Base-by-base conservation (phyloP, 371 early-diverging fungal species). In the Globomyces sp. region DNA sequence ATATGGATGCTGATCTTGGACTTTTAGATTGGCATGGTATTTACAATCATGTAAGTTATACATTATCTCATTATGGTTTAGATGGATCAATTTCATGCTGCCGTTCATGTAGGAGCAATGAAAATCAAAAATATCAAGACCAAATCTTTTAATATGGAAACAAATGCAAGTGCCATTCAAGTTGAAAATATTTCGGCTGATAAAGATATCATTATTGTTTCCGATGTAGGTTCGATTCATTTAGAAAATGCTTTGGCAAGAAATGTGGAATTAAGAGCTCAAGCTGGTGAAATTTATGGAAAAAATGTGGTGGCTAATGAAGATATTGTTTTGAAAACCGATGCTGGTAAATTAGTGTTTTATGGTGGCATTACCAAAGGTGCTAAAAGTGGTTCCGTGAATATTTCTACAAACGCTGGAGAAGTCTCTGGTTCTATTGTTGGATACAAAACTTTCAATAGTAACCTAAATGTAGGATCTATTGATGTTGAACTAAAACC, bases 281-380 rank as follows among this genome's bases (percentile, higher is more conserved):
- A 55, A 39, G 55, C 55, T 55, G 55, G 55, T 39, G 55, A 11
- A n/a, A 55, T 55, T 55, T 36, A 39, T 55, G 55, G 55, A 36
- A 55, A 37, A 40, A 39, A 55, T 39, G 55, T 39, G 40, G 40
- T 39, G 40, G 36, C 36, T n/a, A 39, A 24, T 39, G 39, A 55
- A 39, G 55, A 36, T 55, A 40, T 36, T 39, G 55, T 55, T 55
- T 40, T 39, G 8, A 39, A 36, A 39, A 39, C 40, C 39, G 55
- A 55, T 39, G 9, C 40, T 24, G 55, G 6, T 6, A 36, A 36
- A n/a, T 39, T 55, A 39, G 11, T 8, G 1, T 55, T 55, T 39
- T 36, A 55, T 39, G 55, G 55, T 39, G 40, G n/a, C 0, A 13
- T 37, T 55, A 40, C 36, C 1, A 4, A 39, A 0, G 1, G 2